phyloP scores from a whole-genome alignment of 345 rosid species.

The Nephelium lappaceum region DNA sequence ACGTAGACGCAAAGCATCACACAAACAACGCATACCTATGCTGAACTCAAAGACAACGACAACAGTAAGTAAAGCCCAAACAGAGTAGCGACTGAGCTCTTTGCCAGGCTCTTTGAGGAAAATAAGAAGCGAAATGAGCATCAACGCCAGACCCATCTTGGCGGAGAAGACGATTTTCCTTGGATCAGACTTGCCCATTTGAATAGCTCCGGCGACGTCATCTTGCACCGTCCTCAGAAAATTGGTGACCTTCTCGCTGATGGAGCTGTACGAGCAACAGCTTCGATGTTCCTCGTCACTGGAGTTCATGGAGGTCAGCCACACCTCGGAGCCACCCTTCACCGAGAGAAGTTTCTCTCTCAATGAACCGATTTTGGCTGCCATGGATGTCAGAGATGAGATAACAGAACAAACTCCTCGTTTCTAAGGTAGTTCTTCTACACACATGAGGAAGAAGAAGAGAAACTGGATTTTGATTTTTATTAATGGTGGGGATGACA shows the following conservation, averaged over 20 bases:
- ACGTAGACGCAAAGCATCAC: background rate
- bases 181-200: constrained; percentile 85
- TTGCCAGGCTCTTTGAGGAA: constrained; percentile 62
- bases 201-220: constrained; percentile 52
- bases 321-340: constrained; percentile 49
- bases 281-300: constrained; percentile 13
- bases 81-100: constrained; percentile 66
- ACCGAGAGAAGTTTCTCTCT: constrained; percentile 53
- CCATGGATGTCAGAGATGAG: background rate
- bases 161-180: constrained; percentile 87
- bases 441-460: background rate
- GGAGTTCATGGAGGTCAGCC: constrained; percentile 38
- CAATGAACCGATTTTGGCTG: constrained; percentile 51
- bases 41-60: constrained; percentile 95
- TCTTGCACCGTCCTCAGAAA: constrained; percentile 29
- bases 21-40: constrained; percentile 50
- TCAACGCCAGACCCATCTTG: constrained; percentile 79
- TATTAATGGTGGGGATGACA: background rate
- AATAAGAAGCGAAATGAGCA: constrained; percentile 68
- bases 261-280: constrained; percentile 39
- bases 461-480: too few relatives aligned
- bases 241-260: constrained; percentile 34
- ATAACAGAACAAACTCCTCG: background rate
- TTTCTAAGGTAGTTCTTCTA: background rate
- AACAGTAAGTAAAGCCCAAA: constrained; percentile 95